These are phyloP conservation scores for Dendrobium huoshanense DNA, from an alignment of 106 monocot genomes.

Conservation along the genomic window DNA sequence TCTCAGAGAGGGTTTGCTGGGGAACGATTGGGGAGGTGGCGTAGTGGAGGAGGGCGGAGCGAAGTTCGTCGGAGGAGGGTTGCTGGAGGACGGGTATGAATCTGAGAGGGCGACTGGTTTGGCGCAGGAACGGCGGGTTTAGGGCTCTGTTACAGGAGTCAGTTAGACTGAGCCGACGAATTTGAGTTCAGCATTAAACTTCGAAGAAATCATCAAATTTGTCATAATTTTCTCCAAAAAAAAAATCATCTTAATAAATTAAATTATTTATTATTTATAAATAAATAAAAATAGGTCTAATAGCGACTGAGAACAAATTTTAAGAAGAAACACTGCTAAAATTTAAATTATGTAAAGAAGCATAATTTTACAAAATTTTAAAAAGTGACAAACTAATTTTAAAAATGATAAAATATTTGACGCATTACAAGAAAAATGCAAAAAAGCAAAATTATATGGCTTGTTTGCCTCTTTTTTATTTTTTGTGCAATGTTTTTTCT, in stretches of 20 bases:
- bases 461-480: too few relatives aligned
- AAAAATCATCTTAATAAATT: background rate
- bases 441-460: too few relatives aligned
- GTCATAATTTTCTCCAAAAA: background rate
- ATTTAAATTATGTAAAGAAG: too few relatives aligned
- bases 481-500: too few relatives aligned
- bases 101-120: background rate
- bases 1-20: slow-evolving; percentile 63
- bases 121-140: background rate
- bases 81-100: background rate
- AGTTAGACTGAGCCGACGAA: background rate
- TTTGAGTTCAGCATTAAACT: background rate
- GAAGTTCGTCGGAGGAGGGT: slow-evolving; percentile 16
- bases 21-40: slow-evolving; percentile 41
- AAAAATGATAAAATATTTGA: too few relatives aligned
- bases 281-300: too few relatives aligned
- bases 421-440: too few relatives aligned
- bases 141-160: background rate
- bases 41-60: slow-evolving; percentile 48
- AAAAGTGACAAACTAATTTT: too few relatives aligned
- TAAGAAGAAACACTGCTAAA: too few relatives aligned
- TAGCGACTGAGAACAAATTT: too few relatives aligned
- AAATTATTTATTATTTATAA: too few relatives aligned
- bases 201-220: background rate
- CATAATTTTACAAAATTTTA: too few relatives aligned